Conservation (phyloP, 2,329 filamentous ascomycete species). For the Fusarium nematophilum region DNA sequence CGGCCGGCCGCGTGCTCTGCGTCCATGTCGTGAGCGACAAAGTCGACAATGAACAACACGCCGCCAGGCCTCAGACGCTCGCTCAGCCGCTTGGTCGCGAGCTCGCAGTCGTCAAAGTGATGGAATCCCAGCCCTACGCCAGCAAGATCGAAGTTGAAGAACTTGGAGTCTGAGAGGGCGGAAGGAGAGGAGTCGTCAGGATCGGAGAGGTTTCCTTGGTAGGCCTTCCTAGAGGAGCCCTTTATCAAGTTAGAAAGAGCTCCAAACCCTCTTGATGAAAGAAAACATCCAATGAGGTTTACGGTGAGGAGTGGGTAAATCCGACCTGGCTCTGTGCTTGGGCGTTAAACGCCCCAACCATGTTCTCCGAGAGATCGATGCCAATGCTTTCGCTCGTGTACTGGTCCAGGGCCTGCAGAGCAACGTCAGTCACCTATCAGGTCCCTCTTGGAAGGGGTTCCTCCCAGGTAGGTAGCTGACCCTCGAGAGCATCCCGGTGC, state of each 20-base stretch:
- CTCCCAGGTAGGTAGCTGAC: conserved; percentile 53
- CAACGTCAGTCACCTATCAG: conserved; percentile 2
- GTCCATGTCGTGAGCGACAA: conserved; percentile 64
- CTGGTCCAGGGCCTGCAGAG: conserved; percentile 36
- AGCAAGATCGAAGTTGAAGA: conserved; percentile 76
- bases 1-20: conserved; percentile 43
- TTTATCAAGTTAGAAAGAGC: conserved; percentile 21
- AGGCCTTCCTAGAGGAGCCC: conserved; percentile 62
- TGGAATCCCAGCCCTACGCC: conserved; percentile 73
- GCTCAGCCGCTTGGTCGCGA: conserved; percentile 68
- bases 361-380: conserved; percentile 77
- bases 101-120: conserved; percentile 73
- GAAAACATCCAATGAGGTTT: background rate
- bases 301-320: background rate
- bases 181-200: conserved; percentile 59
- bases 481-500: conserved; percentile 73
- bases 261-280: background rate
- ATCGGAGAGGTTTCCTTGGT: conserved; percentile 68
- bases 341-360: conserved; percentile 75
- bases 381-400: conserved; percentile 68
- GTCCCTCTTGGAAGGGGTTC: background rate
- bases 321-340: conserved; percentile 65
- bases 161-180: conserved; percentile 68
- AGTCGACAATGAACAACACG: conserved; percentile 75
- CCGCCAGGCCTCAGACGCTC: conserved; percentile 74